phyloP scores from a whole-genome alignment of 805 yeast species.

The Priceomyces castillae region DNA sequence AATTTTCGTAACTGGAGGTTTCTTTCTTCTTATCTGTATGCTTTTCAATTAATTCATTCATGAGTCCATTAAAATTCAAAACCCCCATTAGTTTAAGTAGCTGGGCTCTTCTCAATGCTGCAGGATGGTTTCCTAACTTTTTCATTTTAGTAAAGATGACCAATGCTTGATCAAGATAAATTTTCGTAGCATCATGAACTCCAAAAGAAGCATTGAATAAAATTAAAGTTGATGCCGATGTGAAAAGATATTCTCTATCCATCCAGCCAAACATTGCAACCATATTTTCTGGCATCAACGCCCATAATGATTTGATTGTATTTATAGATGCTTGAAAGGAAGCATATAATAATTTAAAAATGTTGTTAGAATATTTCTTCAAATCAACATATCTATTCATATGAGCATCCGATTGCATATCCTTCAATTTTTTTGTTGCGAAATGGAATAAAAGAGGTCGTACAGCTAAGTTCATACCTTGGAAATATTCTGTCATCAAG shows the following conservation, averaged over 20 bases:
- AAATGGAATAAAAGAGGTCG: slow-evolving; percentile 75
- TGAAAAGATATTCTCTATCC: slow-evolving; percentile 80
- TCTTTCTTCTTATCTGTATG: slow-evolving; percentile 31
- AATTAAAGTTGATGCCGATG: slow-evolving; percentile 70
- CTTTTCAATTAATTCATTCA: slow-evolving; percentile 53
- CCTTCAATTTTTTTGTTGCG: slow-evolving; percentile 62
- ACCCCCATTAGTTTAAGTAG: slow-evolving; percentile 61
- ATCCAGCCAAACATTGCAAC: slow-evolving; percentile 84
- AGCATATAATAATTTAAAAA: slow-evolving; percentile 67
- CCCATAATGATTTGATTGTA: slow-evolving; percentile 72
- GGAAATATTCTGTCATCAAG: slow-evolving; percentile 79
- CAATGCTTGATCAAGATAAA: slow-evolving; percentile 71
- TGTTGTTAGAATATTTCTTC: slow-evolving; percentile 63
- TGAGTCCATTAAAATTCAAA: slow-evolving; percentile 65
- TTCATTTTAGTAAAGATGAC: slow-evolving; percentile 71
- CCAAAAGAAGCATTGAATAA: slow-evolving; percentile 80
- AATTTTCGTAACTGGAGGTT: neutral
- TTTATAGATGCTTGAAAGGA: slow-evolving; percentile 80
- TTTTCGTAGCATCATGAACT: slow-evolving; percentile 70
- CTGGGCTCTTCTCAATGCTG: slow-evolving; percentile 71
- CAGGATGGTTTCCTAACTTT: slow-evolving; percentile 76
- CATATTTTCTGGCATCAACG: slow-evolving; percentile 71
- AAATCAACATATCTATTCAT: slow-evolving; percentile 58
- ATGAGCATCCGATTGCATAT: slow-evolving; percentile 35
- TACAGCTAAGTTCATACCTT: slow-evolving; percentile 76